These are phyloP conservation scores for Lipomyces lipofer DNA, from an alignment of 805 yeast genomes.

Conservation along the genomic window DNA sequence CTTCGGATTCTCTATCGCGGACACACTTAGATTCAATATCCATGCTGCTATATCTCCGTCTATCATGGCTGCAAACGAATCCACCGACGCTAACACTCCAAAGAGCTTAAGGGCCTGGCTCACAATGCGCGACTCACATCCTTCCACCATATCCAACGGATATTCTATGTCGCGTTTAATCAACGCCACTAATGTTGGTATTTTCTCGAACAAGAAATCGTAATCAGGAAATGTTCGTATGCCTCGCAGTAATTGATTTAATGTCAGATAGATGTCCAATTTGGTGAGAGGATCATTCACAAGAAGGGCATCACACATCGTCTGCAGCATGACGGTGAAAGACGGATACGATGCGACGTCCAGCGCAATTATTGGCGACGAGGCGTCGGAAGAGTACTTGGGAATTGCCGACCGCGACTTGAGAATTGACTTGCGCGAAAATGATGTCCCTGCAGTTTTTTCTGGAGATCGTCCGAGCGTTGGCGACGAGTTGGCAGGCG, in stretches of 20 bases:
- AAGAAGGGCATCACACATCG: slow-evolving; percentile 20
- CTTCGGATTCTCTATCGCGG: slow-evolving; percentile 9
- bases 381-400: neutral
- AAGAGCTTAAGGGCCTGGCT: slow-evolving; percentile 22
- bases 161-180: slow-evolving; percentile 24
- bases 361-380: slow-evolving; percentile 4
- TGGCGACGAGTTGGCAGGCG: slow-evolving; percentile 11
- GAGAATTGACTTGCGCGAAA: slow-evolving; percentile 15
- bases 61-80: slow-evolving; percentile 4
- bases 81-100: slow-evolving; percentile 5
- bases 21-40: slow-evolving; percentile 12
- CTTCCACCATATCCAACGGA: slow-evolving; percentile 18
- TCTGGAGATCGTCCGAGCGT: too few relatives aligned
- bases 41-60: slow-evolving; percentile 13
- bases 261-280: slow-evolving; percentile 19
- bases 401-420: slow-evolving; percentile 7
- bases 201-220: neutral
- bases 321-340: slow-evolving; percentile 18
- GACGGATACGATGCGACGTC: slow-evolving; percentile 20
- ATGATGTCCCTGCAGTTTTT: neutral
- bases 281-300: slow-evolving; percentile 21
- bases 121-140: slow-evolving; percentile 24
- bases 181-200: slow-evolving; percentile 9
- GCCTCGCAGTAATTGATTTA: slow-evolving; percentile 14
- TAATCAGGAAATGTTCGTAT: slow-evolving; percentile 16